Evolutionary conservation across 1,284 basidiomycete genomes (phyloP).

Genomic region (Boletellus dicymbophilus): DNA sequence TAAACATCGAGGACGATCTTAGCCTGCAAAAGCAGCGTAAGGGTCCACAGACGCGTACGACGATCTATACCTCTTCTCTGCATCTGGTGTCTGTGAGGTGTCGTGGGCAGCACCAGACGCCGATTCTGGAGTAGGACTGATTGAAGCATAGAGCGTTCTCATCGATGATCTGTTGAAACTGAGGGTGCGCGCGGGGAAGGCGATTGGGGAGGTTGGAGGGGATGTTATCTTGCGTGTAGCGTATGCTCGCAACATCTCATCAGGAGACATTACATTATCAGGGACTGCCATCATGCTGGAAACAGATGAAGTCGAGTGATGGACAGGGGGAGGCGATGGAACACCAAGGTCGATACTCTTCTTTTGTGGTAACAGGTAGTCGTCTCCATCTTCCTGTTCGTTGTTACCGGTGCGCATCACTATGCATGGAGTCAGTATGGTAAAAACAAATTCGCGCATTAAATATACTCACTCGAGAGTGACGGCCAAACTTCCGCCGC

Average conservation of each 20-base stretch:
- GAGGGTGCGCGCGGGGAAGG: slow-evolving; percentile 30
- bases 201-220: slow-evolving; percentile 34
- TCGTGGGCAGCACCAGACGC: background rate
- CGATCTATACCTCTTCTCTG: slow-evolving; percentile 28
- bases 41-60: slow-evolving; percentile 28
- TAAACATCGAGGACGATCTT: slow-evolving; percentile 1
- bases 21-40: slow-evolving; percentile 15
- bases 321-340: slow-evolving; percentile 36
- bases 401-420: slow-evolving; percentile 64
- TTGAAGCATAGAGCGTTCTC: slow-evolving; percentile 34
- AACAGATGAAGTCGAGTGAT: slow-evolving; percentile 37
- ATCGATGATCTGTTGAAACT: slow-evolving; percentile 28
- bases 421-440: slow-evolving; percentile 26
- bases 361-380: slow-evolving; percentile 41
- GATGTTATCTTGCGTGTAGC: slow-evolving; percentile 53
- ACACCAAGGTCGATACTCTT: slow-evolving; percentile 29
- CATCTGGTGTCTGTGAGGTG: slow-evolving; percentile 6
- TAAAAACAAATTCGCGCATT: background rate
- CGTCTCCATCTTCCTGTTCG: slow-evolving; percentile 36
- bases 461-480: slow-evolving; percentile 50
- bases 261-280: slow-evolving; percentile 58
- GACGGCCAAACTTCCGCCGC: slow-evolving; percentile 65
- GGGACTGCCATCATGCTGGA: slow-evolving; percentile 50
- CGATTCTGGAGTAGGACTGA: slow-evolving; percentile 12
- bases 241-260: slow-evolving; percentile 76